These are phyloP conservation scores for Pythium sp. DNA, from an alignment of 352 stramenopile genomes.

Conservation along the genomic window DNA sequence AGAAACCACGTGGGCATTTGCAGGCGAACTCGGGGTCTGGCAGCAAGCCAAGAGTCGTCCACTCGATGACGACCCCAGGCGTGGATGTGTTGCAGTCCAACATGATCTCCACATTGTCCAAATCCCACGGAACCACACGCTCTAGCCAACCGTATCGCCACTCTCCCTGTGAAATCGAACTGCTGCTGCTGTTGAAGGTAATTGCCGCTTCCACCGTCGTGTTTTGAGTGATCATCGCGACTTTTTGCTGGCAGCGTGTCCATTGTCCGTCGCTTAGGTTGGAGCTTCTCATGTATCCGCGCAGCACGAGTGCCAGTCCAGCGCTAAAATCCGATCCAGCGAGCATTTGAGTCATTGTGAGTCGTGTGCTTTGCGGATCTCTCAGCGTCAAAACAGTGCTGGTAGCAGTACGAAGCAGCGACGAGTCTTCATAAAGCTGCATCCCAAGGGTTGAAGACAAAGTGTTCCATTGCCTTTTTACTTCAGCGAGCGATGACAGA, in stretches of 20 bases:
- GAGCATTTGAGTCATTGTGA: conserved; percentile 29
- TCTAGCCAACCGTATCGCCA: conserved; percentile 41
- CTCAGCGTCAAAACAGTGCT: conserved; percentile 36
- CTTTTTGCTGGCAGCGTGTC: conserved; percentile 25
- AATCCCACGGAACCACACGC: conserved; percentile 33
- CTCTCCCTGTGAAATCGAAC: conserved; percentile 12
- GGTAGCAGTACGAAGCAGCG: conserved; percentile 33
- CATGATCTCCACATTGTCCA: conserved; percentile 28
- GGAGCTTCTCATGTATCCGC: conserved; percentile 34
- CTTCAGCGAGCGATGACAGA: conserved; percentile 27
- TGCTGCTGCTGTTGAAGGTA: not conserved
- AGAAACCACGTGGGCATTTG: conserved; percentile 56
- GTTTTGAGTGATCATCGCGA: conserved; percentile 29
- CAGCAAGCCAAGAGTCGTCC: conserved; percentile 51
- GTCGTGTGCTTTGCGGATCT: conserved; percentile 14
- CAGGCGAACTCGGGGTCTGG: conserved; percentile 52
- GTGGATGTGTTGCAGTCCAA: conserved; percentile 48
- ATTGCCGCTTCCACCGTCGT: conserved; percentile 13
- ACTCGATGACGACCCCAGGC: conserved; percentile 32
- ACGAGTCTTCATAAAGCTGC: conserved; percentile 24
- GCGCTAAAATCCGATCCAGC: conserved; percentile 34
- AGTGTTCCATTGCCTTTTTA: conserved; percentile 29
- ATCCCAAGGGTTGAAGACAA: conserved; percentile 20
- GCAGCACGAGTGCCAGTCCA: conserved; percentile 37
- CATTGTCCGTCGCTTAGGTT: not conserved